phyloP scores from a whole-genome alignment of 257 asterid genomes.

The Buddleja alternifolia region DNA sequence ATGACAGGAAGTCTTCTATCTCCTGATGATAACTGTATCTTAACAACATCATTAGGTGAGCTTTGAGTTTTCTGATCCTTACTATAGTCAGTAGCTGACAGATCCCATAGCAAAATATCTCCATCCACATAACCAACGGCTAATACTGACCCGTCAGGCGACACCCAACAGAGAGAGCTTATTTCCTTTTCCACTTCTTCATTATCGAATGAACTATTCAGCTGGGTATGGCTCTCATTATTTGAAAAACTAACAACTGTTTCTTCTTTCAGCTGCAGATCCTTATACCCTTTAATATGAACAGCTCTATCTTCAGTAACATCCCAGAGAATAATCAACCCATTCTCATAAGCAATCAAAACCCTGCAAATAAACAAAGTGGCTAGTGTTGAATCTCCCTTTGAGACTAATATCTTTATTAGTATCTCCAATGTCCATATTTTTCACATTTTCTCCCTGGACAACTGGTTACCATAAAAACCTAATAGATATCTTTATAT shows the following conservation, averaged over 20 bases:
- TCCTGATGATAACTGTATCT: constrained; percentile 79
- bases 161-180: constrained; percentile 95
- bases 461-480: background rate
- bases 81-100: constrained; percentile 51
- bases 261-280: constrained; percentile 64
- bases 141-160: constrained; percentile 84
- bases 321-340: constrained; percentile 93
- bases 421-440: constrained; percentile 9
- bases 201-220: constrained; percentile 46
- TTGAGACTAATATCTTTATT: background rate
- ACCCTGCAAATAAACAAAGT: constrained; percentile 56
- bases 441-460: background rate
- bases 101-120: constrained; percentile 88
- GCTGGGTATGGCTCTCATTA: constrained; percentile 43
- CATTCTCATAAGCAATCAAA: constrained; percentile 86
- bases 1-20: constrained; percentile 92
- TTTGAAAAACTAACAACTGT: constrained; percentile 47
- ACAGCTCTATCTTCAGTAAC: constrained; percentile 79
- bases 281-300: constrained; percentile 68
- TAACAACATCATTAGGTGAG: constrained; percentile 55
- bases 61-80: constrained; percentile 50
- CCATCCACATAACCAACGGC: constrained; percentile 99
- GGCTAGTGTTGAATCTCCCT: constrained; percentile 16
- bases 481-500: too few species aligned
- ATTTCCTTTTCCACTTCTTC: constrained; percentile 84